These are phyloP conservation scores for Zea mays DNA, from an alignment of 176 grass and related monocot genomes.

Conservation along the genomic window Zm-B73-REFERENCE-NAM-5.0 NC_050099.1:241956001-241956500, in stretches of 20 bases:
- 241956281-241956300: conserved; percentile 79
- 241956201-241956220: conserved; percentile 49
- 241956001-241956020: conserved; percentile 92
- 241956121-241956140: not conserved
- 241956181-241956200: conserved; percentile 73
- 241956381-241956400: not conserved
- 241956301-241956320: conserved; percentile 54
- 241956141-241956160: conserved; percentile 68
- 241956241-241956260: conserved; percentile 67
- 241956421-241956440: conserved; percentile 71
- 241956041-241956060: conserved; percentile 76
- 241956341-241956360: conserved; percentile 60
- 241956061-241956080: conserved; percentile 4
- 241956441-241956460: conserved; percentile 40
- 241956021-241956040: conserved; percentile 79
- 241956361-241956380: conserved; percentile 6
- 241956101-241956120: not conserved
- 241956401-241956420: conserved; percentile 62
- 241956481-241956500: conserved; percentile 58
- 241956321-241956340: conserved; percentile 69
- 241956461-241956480: conserved; percentile 70
- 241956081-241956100: not conserved
- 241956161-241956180: conserved; percentile 61
- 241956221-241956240: conserved; percentile 62
- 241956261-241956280: conserved; percentile 85